Conservation (phyloP, 768 basidiomycete genomes). For the Hirschioporus abietinus region DNA sequence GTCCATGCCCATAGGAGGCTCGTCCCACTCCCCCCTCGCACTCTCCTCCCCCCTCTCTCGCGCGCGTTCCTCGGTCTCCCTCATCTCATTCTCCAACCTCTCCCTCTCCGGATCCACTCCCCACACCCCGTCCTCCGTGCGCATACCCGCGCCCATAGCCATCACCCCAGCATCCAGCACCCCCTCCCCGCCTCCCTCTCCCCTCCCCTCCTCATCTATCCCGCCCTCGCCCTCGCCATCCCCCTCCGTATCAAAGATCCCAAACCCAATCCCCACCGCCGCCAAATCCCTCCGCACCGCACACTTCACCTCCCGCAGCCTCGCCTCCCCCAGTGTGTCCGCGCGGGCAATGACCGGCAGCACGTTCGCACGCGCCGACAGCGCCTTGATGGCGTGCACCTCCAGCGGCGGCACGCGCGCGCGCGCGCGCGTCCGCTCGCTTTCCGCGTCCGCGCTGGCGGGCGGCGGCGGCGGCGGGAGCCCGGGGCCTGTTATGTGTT, state of each 20-base stretch:
- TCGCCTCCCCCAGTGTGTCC: constrained; percentile 77
- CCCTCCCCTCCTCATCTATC: neutral
- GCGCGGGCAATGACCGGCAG: constrained; percentile 82
- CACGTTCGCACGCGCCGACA: constrained; percentile 81
- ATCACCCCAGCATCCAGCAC: neutral
- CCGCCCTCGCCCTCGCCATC: constrained; percentile 5
- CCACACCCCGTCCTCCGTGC: neutral
- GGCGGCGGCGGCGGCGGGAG: constrained; percentile 70
- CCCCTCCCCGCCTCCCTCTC: neutral
- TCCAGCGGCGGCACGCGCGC: constrained; percentile 53
- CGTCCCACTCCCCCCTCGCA: neutral
- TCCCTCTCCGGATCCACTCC: too few species aligned
- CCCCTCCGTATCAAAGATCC: constrained; percentile 77
- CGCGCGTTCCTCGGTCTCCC: neutral
- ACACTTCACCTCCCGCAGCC: constrained; percentile 71
- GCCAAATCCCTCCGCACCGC: constrained; percentile 79
- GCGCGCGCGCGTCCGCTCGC: neutral
- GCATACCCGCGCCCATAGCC: too few species aligned
- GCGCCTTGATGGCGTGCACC: constrained; percentile 70
- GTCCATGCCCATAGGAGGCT: neutral
- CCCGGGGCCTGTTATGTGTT: constrained; percentile 77
- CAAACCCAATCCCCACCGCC: constrained; percentile 82
- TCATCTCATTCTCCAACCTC: neutral
- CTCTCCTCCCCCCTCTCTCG: neutral
- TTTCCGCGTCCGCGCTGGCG: constrained; percentile 54